Conservation (phyloP, 1,284 basidiomycete species). For the Cerioporus squamosus region DNA sequence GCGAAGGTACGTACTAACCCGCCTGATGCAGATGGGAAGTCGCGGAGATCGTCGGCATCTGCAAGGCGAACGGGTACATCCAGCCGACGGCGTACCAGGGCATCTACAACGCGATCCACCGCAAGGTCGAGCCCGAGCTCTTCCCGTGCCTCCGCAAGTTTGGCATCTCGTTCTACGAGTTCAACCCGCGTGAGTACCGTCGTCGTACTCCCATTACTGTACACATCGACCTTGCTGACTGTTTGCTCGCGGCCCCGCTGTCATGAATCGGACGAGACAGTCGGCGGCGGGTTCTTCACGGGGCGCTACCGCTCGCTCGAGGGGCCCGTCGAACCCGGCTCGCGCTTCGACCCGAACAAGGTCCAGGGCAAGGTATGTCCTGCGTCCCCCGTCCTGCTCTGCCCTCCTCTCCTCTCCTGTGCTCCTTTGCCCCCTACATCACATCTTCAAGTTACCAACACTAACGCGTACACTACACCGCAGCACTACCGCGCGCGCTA, state of each 20-base stretch:
- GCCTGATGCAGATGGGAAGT: constrained; percentile 53
- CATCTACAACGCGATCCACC: constrained; percentile 58
- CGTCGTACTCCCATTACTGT: no score
- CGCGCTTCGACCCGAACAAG: constrained; percentile 42
- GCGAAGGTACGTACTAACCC: neutral
- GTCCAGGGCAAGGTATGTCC: constrained; percentile 34
- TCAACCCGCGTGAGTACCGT: constrained; percentile 52
- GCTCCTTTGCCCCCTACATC: constrained; percentile 26
- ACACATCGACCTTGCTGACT: no score
- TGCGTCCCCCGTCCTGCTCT: neutral
- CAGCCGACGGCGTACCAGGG: constrained; percentile 75
- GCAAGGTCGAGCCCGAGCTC: constrained; percentile 60
- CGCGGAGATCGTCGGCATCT: constrained; percentile 64
- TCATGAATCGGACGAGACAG: constrained; percentile 22
- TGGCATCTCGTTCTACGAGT: constrained; percentile 64
- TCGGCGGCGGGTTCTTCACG: constrained; percentile 45
- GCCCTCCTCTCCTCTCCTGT: neutral
- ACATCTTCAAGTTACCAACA: neutral
- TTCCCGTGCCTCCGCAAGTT: constrained; percentile 67
- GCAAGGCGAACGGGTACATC: constrained; percentile 57
- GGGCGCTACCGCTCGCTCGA: constrained; percentile 37
- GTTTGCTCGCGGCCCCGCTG: no score
- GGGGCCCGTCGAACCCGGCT: constrained; percentile 39
- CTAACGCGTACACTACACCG: neutral
- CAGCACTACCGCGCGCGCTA: constrained; percentile 39